phyloP scores from a whole-genome alignment of 768 basidiomycete genomes.

The Baorangia bicolor region DNA sequence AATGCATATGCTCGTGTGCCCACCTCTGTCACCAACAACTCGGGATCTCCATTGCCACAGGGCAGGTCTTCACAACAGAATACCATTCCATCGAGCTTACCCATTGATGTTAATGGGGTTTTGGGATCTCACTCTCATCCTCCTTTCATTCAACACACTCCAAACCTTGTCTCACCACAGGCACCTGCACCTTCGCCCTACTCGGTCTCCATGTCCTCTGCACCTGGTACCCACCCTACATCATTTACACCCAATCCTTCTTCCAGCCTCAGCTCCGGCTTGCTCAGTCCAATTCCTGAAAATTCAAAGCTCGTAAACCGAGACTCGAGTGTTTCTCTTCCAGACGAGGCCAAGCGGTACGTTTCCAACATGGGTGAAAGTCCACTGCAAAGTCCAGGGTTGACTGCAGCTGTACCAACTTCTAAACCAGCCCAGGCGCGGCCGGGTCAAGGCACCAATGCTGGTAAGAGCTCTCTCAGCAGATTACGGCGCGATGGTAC shows the following conservation, averaged over 20 bases:
- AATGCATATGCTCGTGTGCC: not conserved
- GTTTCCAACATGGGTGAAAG: constrained; percentile 68
- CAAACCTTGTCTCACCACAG: constrained; percentile 17
- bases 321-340: constrained; percentile 67
- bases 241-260: constrained; percentile 21
- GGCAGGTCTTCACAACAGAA: constrained; percentile 9
- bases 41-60: constrained; percentile 1
- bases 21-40: constrained; percentile 3
- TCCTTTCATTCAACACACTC: constrained; percentile 16
- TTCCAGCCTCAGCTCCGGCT: constrained; percentile 15
- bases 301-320: constrained; percentile 45
- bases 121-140: constrained; percentile 10
- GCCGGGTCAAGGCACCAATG: not conserved
- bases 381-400: constrained; percentile 51
- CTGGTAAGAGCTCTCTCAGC: constrained; percentile 7
- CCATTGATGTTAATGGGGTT: not conserved
- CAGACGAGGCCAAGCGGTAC: constrained; percentile 75
- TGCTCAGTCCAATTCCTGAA: constrained; percentile 30
- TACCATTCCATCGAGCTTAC: not conserved
- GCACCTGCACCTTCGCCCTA: constrained; percentile 3
- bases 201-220: constrained; percentile 16
- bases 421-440: not conserved
- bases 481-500: constrained; percentile 11
- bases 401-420: not conserved
- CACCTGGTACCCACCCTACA: constrained; percentile 9